Evolutionary conservation across 345 rosid species (phyloP).

Genomic region (Orychophragmus violaceus): DNA sequence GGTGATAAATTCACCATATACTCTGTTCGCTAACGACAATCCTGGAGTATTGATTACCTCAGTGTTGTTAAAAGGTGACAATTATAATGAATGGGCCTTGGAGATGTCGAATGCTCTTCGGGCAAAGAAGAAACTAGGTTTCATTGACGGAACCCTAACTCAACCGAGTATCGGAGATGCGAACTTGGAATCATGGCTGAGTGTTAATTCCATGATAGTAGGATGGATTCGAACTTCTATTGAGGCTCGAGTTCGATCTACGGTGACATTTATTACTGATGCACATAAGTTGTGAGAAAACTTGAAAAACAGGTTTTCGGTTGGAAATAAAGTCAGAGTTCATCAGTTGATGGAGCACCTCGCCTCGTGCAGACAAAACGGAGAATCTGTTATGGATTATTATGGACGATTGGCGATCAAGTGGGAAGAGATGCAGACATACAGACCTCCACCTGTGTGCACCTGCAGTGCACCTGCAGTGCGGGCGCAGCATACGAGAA

Average conservation of each 20-base stretch:
- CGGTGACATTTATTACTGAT: no score
- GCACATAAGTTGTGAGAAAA: no score
- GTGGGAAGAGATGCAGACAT: not conserved
- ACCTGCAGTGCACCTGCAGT: no score
- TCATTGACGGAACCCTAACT: not conserved
- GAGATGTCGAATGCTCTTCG: not conserved
- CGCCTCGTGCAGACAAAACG: no score
- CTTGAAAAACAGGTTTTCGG: no score
- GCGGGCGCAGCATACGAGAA: not conserved
- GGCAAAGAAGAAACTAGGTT: not conserved
- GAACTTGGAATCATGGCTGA: no score
- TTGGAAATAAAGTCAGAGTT: no score
- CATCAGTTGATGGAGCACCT: no score
- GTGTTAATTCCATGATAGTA: no score
- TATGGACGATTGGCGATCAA: not conserved
- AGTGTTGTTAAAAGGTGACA: not conserved
- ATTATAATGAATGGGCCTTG: not conserved
- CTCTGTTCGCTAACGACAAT: not conserved
- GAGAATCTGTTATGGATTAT: not conserved
- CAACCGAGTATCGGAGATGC: no score
- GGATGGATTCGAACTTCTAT: no score
- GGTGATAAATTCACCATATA: not conserved
- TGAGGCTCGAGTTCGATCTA: no score
- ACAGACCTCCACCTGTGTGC: not conserved
- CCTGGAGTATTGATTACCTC: not conserved